Evolutionary conservation across 768 basidiomycete genomes (phyloP).

Genomic region (Pleurotus salmoneostramineus): DNA sequence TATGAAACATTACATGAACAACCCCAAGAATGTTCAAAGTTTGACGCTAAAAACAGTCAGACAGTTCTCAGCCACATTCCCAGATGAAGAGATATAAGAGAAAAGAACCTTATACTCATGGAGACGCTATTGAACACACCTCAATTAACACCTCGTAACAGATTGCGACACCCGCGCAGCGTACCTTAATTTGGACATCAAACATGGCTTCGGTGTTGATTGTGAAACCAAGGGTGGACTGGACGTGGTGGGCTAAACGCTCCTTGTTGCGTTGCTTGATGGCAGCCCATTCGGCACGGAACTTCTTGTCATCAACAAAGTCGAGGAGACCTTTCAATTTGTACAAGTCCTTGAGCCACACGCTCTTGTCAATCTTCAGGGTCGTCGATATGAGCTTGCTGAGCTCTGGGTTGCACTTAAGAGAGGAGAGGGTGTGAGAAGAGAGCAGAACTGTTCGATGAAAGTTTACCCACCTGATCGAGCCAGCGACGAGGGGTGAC

Average conservation of each 20-base stretch:
- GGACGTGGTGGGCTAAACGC: slow-evolving; percentile 73
- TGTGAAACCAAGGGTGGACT: slow-evolving; percentile 63
- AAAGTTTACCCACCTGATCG: slow-evolving; percentile 46
- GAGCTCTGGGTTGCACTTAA: slow-evolving; percentile 83
- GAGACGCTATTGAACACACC: slow-evolving; percentile 51
- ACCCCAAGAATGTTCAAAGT: slow-evolving; percentile 91
- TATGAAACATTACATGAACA: slow-evolving; percentile 57
- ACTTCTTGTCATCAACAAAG: slow-evolving; percentile 65
- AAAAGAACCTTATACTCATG: slow-evolving; percentile 83
- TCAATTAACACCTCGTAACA: slow-evolving; percentile 10
- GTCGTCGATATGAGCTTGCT: slow-evolving; percentile 82
- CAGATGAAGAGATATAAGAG: neutral
- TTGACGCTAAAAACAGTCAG: slow-evolving; percentile 58
- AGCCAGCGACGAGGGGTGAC: slow-evolving; percentile 94
- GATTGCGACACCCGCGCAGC: slow-evolving; percentile 8
- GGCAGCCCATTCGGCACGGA: slow-evolving; percentile 77
- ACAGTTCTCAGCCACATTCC: neutral
- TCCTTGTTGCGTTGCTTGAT: slow-evolving; percentile 93
- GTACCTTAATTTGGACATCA: slow-evolving; percentile 86
- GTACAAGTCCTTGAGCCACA: slow-evolving; percentile 83
- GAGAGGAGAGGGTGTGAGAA: neutral
- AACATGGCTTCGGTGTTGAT: slow-evolving; percentile 80
- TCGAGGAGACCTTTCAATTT: slow-evolving; percentile 77
- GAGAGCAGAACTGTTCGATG: neutral
- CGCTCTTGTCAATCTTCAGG: slow-evolving; percentile 66